Base-by-base conservation (phyloP, 2,329 filamentous ascomycete species). In the Talaromyces sp. region DNA sequence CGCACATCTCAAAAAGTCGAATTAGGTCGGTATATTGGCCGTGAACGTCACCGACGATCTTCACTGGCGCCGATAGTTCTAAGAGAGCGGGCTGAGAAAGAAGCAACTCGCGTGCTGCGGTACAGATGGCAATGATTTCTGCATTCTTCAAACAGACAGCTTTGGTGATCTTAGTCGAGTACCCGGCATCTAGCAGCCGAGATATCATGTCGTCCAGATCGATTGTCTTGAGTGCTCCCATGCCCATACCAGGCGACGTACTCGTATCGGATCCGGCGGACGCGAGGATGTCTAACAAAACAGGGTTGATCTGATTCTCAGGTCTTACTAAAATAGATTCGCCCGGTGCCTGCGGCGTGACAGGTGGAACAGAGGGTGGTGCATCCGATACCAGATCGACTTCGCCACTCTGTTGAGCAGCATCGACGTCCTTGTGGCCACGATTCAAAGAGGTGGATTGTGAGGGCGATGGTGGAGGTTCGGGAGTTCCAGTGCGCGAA, bases 161-260 rank as follows among this genome's bases (percentile, higher is more conserved):
- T 82, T 99, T 99, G 66, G 95, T 98, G 69, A 97, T 91, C 77
- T 99, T 99, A 67, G 92, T 92, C 50, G 92, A 90, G 73, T 99
- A 99, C 12, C 91, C 95, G 9, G 95, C 93, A 76, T 99, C 95
- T 60, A 99, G 82, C 48, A 99, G 84, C 48, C 95, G 88, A 71
- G 93, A 92, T 73, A 99, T 99, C 83, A 96, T 97, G 73, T 99
- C 95, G 73, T 99, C 95, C 33, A 99, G 82, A 74, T 99, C 95
- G 69, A 95, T 91, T 39, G 93, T 87, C 76, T 96, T 96, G 71
- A 98, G 86, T 23, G 96, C 91, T 61, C 90, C 87, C 83, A 98
- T 96, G 66, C 91, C 90, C 77, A 96, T 90, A 14, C 81, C 79
- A 12, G 83, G 82, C 3, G 84, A 84, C 1, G 79, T 74, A 35